Evolutionary conservation across 2,329 filamentous ascomycete genomes (phyloP), one percentile per base, ranked within the genome.

Genomic region (Penicillium sp.): DNA sequence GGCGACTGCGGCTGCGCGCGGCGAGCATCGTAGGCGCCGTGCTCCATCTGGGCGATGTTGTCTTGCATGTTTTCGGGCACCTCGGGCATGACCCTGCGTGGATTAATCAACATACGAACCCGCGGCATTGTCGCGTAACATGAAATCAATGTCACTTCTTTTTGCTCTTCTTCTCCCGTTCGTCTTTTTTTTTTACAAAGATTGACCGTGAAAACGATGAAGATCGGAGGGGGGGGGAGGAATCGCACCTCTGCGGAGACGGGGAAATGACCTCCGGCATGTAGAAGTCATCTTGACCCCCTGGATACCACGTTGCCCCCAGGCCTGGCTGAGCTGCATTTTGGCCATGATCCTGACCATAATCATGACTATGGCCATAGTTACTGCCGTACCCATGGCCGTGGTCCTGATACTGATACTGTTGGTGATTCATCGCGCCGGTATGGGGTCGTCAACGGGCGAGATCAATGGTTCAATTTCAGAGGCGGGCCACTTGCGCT

Each of bases 51-150:
- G 63, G 91, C 87, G 57, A 98, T 81, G 71, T 88, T 91, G 64
- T 95, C 85, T 74, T 95, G 90, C 82, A 98, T 96, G 72, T 95
- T 91, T 72, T 91, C 87, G 59, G 91, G 89, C 57, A 96, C 90
- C 77, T 96, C 90, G 67, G 89, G 88, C 83, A 91, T 95, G 64
- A 94, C 83, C 75, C 89, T 95, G 70, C 58, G 46, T 9, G 56
- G 55, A 46, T 43, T 51, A 40, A 58, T 60, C 32, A 60, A 50
- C 49, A 60, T 51, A 46, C 57, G 51, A 39, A 59, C 38, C 46
- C 47, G 50, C 8, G 56, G 43, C 57, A 60, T 60, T 35, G 47
- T 47, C 40, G n/a, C 25, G 36, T 5, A 5, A 18, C 24, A 38
- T 8, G 29, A 18, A 18, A 18, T 3, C 18, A 18, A 18, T 18